A percentile compares a stretch with the other conserved stretches of the same genome.
These are phyloP conservation scores for Gossypium rotundifolium DNA, from an alignment of 345 rosid species.

Conservation along the genomic window DNA sequence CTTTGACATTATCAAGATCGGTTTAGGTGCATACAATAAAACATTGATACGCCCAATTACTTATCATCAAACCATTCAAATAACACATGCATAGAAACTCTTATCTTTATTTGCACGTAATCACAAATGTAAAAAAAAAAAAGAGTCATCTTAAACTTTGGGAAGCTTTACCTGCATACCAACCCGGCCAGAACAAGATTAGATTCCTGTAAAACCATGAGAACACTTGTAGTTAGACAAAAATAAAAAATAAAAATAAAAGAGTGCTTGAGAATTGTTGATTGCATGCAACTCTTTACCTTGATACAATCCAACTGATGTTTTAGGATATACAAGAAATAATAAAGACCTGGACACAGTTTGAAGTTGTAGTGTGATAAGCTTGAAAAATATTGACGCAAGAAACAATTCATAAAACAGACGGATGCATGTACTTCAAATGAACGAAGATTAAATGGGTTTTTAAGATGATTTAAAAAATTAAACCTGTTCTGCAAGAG, in stretches of 20 bases:
- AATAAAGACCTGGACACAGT: neutral
- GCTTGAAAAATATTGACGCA: neutral
- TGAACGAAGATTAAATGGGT: neutral
- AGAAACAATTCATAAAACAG: neutral
- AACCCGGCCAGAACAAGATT: too few relatives aligned
- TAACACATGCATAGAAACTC: too few relatives aligned
- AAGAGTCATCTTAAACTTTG: neutral
- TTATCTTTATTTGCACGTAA: too few relatives aligned
- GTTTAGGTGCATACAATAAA: neutral
- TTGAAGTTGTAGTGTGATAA: neutral
- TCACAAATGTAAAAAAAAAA: too few relatives aligned
- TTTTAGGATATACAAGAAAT: neutral
- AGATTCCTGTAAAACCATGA: too few relatives aligned
- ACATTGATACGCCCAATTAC: neutral
- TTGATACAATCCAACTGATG: neutral
- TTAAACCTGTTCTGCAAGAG: constrained; percentile 2
- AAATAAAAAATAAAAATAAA: too few relatives aligned
- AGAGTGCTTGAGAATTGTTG: neutral
- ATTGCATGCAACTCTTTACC: neutral
- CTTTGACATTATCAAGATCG: neutral
- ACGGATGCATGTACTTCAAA: neutral
- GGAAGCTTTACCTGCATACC: too few relatives aligned
- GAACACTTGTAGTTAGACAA: too few relatives aligned
- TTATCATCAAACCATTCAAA: neutral
- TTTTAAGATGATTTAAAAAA: neutral